Evolutionary conservation across 2,329 filamentous ascomycete genomes (phyloP).

Genomic region (Pseudonectria buxi): DNA sequence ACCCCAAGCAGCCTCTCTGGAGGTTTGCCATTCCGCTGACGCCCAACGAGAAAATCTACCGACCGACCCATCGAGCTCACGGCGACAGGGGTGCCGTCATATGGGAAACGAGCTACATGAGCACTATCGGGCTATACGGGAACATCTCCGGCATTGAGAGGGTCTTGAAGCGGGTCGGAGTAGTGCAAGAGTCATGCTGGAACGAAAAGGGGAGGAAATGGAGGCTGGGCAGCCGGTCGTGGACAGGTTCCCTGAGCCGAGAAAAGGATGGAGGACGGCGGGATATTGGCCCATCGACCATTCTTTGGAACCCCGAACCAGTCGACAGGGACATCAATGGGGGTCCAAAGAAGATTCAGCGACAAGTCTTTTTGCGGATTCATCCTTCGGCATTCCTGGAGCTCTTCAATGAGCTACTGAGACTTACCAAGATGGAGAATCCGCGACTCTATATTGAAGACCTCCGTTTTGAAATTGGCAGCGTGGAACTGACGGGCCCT

Average conservation of each 20-base stretch:
- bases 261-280: conserved; percentile 45
- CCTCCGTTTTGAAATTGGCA: conserved; percentile 59
- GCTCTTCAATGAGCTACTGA: conserved; percentile 57
- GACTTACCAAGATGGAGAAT: conserved; percentile 51
- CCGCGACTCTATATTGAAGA: conserved; percentile 61
- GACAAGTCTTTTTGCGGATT: conserved; percentile 61
- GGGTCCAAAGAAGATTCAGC: conserved; percentile 19
- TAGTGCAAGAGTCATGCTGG: conserved; percentile 56
- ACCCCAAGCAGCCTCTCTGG: conserved; percentile 75
- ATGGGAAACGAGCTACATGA: conserved; percentile 94
- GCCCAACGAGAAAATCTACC: conserved; percentile 83
- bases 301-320: conserved; percentile 63
- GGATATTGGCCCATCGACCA: conserved; percentile 63
- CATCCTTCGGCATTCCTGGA: conserved; percentile 77
- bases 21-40: conserved; percentile 79
- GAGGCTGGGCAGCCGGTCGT: conserved; percentile 48
- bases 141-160: conserved; percentile 54
- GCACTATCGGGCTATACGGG: conserved; percentile 74
- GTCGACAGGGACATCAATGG: conserved; percentile 18
- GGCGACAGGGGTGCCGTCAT: conserved; percentile 69
- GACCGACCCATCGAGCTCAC: conserved; percentile 75
- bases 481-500: conserved; percentile 55
- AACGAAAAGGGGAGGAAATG: conserved; percentile 61
- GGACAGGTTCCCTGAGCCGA: conserved; percentile 44
- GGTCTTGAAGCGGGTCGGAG: conserved; percentile 59